Conservation (phyloP, 2,329 filamentous ascomycete genomes). For the Cladosporium halotolerans region DNA sequence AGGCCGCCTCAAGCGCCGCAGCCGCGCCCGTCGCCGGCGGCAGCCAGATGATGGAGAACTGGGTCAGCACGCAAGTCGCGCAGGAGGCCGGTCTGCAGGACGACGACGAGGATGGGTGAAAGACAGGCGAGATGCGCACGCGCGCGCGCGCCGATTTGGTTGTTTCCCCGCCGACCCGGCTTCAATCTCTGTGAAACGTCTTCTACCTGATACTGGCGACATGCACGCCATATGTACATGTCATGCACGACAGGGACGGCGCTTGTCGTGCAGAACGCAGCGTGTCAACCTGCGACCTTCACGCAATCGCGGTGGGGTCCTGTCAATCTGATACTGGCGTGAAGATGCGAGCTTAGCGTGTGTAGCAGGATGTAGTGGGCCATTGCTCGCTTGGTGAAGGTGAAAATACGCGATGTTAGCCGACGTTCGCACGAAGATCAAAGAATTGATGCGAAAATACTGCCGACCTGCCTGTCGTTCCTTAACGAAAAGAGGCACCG, state of each 20-base stretch:
- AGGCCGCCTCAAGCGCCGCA: slow-evolving; percentile 20
- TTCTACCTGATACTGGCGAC: neutral
- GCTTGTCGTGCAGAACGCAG: neutral
- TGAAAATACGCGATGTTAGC: no score
- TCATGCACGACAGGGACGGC: slow-evolving; percentile 1
- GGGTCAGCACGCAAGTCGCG: slow-evolving; percentile 33
- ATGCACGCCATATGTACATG: slow-evolving; percentile 3
- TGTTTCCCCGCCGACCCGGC: neutral
- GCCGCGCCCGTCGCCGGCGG: slow-evolving; percentile 21
- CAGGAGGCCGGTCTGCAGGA: slow-evolving; percentile 28
- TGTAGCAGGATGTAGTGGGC: no score
- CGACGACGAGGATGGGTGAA: slow-evolving; percentile 16
- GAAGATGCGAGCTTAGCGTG: no score
- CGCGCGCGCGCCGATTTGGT: neutral
- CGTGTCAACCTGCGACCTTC: neutral
- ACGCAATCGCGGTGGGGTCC: no score
- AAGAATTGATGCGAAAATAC: no score
- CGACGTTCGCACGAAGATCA: no score
- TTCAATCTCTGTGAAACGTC: neutral
- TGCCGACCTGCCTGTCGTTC: no score
- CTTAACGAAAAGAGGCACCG: no score
- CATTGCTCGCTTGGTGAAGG: no score
- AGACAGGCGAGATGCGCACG: neutral
- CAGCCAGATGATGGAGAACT: slow-evolving; percentile 36
- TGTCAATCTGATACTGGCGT: no score